Conservation (phyloP, 371 early-diverging fungal genomes). For the Parasitella parasitica region DNA sequence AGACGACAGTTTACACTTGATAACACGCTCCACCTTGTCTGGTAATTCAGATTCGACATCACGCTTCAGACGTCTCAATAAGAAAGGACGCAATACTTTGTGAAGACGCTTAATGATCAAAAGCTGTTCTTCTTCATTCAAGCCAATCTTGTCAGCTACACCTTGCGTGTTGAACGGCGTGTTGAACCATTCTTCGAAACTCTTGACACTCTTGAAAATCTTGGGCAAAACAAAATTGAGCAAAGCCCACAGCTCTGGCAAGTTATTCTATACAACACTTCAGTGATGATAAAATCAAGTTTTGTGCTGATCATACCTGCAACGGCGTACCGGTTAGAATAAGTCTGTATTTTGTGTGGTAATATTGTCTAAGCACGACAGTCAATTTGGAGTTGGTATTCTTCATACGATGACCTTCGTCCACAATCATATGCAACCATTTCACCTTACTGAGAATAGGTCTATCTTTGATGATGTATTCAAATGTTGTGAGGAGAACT, state of each 20-base stretch:
- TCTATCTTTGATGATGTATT: conserved; percentile 95
- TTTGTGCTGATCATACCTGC: conserved; percentile 77
- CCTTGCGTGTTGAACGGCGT: conserved; percentile 89
- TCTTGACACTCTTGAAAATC: conserved; percentile 93
- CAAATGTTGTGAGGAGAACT: conserved; percentile 97
- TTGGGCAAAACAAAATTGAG: conserved; percentile 97
- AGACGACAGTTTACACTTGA: conserved; percentile 91
- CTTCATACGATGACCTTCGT: conserved; percentile 99
- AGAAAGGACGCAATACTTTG: conserved; percentile 93
- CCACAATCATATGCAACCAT: conserved; percentile 96
- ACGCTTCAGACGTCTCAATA: conserved; percentile 97
- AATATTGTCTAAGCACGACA: conserved; percentile 76
- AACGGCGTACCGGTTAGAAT: conserved; percentile 99
- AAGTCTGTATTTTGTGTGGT: conserved; percentile 88
- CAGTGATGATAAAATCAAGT: too few species aligned
- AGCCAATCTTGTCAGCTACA: conserved; percentile 83
- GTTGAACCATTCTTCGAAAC: conserved; percentile 99
- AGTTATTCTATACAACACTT: conserved; percentile 83
- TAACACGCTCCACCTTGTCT: conserved; percentile 98
- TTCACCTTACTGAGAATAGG: conserved; percentile 82
- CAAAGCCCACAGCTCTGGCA: conserved; percentile 98
- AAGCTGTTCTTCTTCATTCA: conserved; percentile 97
- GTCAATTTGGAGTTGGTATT: conserved; percentile 91
- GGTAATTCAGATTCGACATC: conserved; percentile 99
- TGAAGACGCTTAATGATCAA: conserved; percentile 97